Evolutionary conservation across 73 alveolate genomes (phyloP).

Genomic region (Paramecium caudatum): DNA sequence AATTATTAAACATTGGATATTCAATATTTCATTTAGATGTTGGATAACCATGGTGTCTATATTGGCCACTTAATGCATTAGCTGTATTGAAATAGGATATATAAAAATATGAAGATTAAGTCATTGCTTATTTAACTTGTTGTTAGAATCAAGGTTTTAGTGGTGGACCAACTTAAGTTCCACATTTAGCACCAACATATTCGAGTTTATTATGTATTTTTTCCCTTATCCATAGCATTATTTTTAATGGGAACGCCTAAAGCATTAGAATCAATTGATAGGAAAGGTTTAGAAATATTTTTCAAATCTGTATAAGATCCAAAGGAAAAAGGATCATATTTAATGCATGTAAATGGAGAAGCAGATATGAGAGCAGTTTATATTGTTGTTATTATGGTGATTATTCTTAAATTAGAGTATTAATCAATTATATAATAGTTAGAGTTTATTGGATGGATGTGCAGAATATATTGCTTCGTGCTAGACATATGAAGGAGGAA

Average conservation of each 20-base stretch:
- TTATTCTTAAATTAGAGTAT: conserved; percentile 84
- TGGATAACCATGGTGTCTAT: conserved; percentile 13
- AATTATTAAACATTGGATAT: not conserved
- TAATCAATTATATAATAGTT: not conserved
- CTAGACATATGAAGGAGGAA: conserved; percentile 99
- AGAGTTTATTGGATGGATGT: conserved; percentile 87
- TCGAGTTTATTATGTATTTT: not conserved
- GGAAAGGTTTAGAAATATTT: conserved; percentile 88
- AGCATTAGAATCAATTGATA: conserved; percentile 82
- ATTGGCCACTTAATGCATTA: conserved; percentile 5
- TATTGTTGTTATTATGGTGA: conserved; percentile 92
- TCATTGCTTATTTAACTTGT: not conserved
- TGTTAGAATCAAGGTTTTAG: not conserved
- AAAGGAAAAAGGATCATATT: conserved; percentile 86
- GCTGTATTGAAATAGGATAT: not conserved
- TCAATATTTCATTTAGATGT: conserved; percentile 1
- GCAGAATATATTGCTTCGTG: conserved; percentile 93
- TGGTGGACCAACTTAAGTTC: not conserved
- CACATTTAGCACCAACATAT: conserved; percentile 28
- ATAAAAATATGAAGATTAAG: not conserved
- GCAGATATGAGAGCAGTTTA: conserved; percentile 97
- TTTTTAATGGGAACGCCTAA: not conserved
- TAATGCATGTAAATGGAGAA: conserved; percentile 96
- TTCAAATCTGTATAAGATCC: conserved; percentile 84
- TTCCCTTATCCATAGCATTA: not conserved